Evolutionary conservation across 169 alveolate species (phyloP).

Genomic region (Cytauxzoon felis): DNA sequence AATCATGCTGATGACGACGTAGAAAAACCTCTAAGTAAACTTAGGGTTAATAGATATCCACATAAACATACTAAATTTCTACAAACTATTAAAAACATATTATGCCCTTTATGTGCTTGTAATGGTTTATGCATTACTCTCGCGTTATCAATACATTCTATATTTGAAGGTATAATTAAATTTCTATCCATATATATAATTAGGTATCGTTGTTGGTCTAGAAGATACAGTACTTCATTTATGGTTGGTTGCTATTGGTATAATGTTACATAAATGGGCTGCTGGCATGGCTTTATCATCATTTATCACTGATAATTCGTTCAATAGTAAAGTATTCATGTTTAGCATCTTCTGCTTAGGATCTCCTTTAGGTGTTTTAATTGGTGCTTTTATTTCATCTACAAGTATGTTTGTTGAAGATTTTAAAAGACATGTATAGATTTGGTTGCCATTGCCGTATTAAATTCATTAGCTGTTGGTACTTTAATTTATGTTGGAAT

Average conservation of each 20-base stretch:
- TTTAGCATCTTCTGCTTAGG: constrained; percentile 37
- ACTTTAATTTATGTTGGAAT: constrained; percentile 48
- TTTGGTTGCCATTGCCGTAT: constrained; percentile 12
- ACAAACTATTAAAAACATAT: constrained; percentile 20
- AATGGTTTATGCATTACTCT: constrained; percentile 58
- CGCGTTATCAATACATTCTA: constrained; percentile 50
- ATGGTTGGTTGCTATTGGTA: constrained; percentile 51
- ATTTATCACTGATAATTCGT: constrained; percentile 15
- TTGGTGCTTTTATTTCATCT: constrained; percentile 25
- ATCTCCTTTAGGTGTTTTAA: constrained; percentile 49
- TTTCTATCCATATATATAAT: background rate
- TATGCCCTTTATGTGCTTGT: constrained; percentile 62
- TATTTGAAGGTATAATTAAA: constrained; percentile 48
- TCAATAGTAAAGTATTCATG: background rate
- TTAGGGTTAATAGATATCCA: constrained; percentile 8
- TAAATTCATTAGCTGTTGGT: constrained; percentile 47
- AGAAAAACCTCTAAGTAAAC: background rate
- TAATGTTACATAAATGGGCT: constrained; percentile 58
- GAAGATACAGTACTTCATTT: constrained; percentile 31
- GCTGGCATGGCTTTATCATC: constrained; percentile 62
- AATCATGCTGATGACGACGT: no score
- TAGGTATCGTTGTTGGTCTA: constrained; percentile 55
- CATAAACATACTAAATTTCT: constrained; percentile 26
- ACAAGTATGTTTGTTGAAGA: constrained; percentile 1
- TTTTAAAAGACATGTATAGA: background rate